Percentiles rank a stretch among this genome's conserved stretches.
These are phyloP conservation scores for Penicillium soppii DNA, from an alignment of 495 filamentous ascomycete species.

Conservation along the genomic window DNA sequence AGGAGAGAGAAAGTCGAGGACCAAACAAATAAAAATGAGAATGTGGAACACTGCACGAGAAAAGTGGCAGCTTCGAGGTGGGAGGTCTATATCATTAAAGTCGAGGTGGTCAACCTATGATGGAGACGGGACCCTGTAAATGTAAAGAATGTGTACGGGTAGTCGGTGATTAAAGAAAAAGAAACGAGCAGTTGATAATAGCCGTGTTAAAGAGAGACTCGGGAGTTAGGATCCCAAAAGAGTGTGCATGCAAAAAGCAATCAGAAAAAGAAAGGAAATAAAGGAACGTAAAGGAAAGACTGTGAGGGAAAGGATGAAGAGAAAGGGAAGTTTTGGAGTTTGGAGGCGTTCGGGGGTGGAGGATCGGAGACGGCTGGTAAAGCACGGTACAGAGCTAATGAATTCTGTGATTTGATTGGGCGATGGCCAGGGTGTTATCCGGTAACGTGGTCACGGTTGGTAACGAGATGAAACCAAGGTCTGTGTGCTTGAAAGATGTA, in stretches of 20 bases:
- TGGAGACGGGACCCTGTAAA: slow-evolving; percentile 9
- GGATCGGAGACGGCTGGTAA: slow-evolving; percentile 13
- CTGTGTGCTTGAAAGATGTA: slow-evolving; percentile 5
- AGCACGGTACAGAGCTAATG: not conserved
- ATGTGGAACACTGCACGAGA: slow-evolving; percentile 11
- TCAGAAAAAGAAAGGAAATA: slow-evolving; percentile 14
- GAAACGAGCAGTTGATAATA: slow-evolving; percentile 11
- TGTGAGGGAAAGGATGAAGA: slow-evolving; percentile 14
- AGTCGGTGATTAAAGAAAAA: slow-evolving; percentile 14
- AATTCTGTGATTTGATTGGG: not conserved
- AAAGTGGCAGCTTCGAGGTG: slow-evolving; percentile 6
- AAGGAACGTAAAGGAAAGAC: slow-evolving; percentile 8
- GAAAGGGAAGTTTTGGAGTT: slow-evolving; percentile 13
- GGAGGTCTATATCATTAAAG: slow-evolving; percentile 23
- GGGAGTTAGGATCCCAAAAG: slow-evolving; percentile 12
- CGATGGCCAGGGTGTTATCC: slow-evolving; percentile 1
- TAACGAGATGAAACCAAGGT: slow-evolving; percentile 8
- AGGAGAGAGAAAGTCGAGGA: slow-evolving; percentile 2
- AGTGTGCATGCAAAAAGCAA: slow-evolving; percentile 8
- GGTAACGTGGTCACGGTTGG: slow-evolving; percentile 13
- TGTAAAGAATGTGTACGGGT: slow-evolving; percentile 12
- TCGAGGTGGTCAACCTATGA: slow-evolving; percentile 5
- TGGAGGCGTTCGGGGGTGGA: slow-evolving; percentile 18
- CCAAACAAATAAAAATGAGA: not conserved
- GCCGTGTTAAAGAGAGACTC: slow-evolving; percentile 25